Conservation (phyloP, 371 early-diverging fungal genomes). For the Syncephalis plumigaleata region DNA sequence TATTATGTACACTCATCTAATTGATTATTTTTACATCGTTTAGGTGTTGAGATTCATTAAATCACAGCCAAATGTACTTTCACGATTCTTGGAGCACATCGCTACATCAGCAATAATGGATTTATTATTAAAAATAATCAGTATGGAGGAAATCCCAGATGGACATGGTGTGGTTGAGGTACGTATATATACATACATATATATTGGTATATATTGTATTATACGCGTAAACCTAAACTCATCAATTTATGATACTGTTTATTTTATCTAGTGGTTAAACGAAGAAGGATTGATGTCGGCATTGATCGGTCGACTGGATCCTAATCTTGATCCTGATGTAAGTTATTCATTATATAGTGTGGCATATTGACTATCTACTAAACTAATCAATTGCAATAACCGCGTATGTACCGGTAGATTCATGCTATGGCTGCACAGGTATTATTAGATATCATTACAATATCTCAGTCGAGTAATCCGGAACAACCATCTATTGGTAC, state of each 20-base stretch:
- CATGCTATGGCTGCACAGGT: slow-evolving; percentile 83
- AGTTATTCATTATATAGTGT: neutral
- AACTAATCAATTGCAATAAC: no score
- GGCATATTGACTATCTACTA: no score
- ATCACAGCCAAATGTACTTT: slow-evolving; percentile 31
- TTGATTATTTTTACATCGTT: no score
- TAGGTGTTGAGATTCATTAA: slow-evolving; percentile 51
- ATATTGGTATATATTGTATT: no score
- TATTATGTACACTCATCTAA: no score
- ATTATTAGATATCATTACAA: slow-evolving; percentile 77
- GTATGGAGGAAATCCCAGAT: slow-evolving; percentile 74
- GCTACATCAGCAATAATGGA: slow-evolving; percentile 77
- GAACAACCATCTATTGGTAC: slow-evolving; percentile 50
- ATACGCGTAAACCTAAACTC: no score
- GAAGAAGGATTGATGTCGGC: slow-evolving; percentile 53
- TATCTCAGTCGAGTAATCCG: slow-evolving; percentile 54
- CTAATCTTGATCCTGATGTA: slow-evolving; percentile 53
- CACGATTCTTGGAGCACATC: slow-evolving; percentile 47
- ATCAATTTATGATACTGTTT: no score
- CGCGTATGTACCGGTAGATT: slow-evolving; percentile 20
- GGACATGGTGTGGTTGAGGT: slow-evolving; percentile 63
- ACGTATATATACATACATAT: slow-evolving; percentile 1
- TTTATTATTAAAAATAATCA: slow-evolving; percentile 74
- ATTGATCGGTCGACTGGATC: slow-evolving; percentile 63
- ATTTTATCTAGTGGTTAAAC: slow-evolving; percentile 56